Evolutionary conservation across 75 land plant species (phyloP), one percentile per base, ranked within the genome.

Genomic region (Sequoiadendron giganteum): DNA sequence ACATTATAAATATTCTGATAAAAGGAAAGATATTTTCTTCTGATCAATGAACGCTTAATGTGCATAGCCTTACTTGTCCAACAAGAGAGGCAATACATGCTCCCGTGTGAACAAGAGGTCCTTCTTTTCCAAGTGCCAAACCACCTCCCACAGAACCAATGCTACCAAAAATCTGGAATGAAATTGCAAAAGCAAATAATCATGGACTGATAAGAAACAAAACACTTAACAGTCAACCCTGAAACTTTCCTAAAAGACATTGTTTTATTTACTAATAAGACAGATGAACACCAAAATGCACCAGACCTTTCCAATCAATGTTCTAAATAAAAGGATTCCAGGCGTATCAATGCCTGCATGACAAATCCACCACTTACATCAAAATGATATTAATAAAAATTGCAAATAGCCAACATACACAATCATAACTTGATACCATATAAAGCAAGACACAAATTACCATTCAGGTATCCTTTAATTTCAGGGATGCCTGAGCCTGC

Each of bases 401-500:
- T 43, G n/a, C 78, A 86, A 40, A 25, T 79, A 45, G 55, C 39
- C 36, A 49, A 28, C 48, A 77, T 42, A 48, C 54, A 88, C 80
- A n/a, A 28, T 75, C 25, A 78, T 28, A 34, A 36, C 34, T 36
- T 70, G 58, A 49, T 28, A 43, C 48, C 43, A 80, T 39, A 34
- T 10, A 36, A 79, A 40, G 43, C 43, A n/a, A 86, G 72, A 86
- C 10, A 49, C 56, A 32, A 81, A 92, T 89, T 91, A 98, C 99
- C 99, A 92, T 98, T 98, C 86, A 98, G 87, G 89, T 98, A 98
- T 56, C 97, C 99, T 89, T 98, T 98, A 15, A 98, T 95, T 90
- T 98, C 99, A 91, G 99, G 99, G 45, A 98, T 98, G 85, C 99
- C 99, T 87, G 99, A 98, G 49, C 99, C 99, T 77, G 99, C 99